Base-by-base conservation (phyloP, 2,329 filamentous ascomycete species). In the Trichoderma gracile region DNA sequence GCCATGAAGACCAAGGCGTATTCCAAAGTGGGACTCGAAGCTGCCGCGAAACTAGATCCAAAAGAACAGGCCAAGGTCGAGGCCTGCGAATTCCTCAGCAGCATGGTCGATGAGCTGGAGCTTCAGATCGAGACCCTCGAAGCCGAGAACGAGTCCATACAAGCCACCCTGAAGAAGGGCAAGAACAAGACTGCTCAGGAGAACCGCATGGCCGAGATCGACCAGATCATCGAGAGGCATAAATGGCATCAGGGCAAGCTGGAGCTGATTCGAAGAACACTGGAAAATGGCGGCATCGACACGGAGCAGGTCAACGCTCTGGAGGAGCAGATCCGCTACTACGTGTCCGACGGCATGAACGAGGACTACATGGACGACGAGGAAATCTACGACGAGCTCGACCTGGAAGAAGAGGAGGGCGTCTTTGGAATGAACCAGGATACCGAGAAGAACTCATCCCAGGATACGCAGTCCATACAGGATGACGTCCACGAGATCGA, bases 1-100 rank as follows among this genome's bases (percentile, higher is more conserved):
- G 95, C 97, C 74, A 98, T 99, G 95, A 99, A 99, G 84, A 99
- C 95, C 64, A 99, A 99, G 79, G 95, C 95, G 67, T 99, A 97
- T 80, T 98, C 95, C 67, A 98, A 99, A 82, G 95, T 98, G 79
- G 95, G 95, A 50, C 81, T 99, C 69, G 95, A 92, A 68, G 91
- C 94, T 59, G 92, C 93, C 27, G 89, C 92, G 57, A 96, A 96
- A 78, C 85, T 98, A 68, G 95, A 99, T 79, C 95, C 95, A n/a
- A 96, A 93, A 76, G 95, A 98, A 77, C 92, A 96, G 77, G 94
- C 96, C 76, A 96, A 97, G 79, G 83, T 91, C 67, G 94, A 98
- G 72, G 85, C 91, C 33, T 87, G 89, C 79, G 90, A 97, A 64
- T 98, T 98, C 78, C 81, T 99, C 52, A 88, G 88, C 67, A 85